A percentile compares a stretch with the other conserved stretches of the same genome.
These are phyloP conservation scores for Kluyveromyces starmeri DNA, from an alignment of 805 yeast genomes.

Conservation along the genomic window DNA sequence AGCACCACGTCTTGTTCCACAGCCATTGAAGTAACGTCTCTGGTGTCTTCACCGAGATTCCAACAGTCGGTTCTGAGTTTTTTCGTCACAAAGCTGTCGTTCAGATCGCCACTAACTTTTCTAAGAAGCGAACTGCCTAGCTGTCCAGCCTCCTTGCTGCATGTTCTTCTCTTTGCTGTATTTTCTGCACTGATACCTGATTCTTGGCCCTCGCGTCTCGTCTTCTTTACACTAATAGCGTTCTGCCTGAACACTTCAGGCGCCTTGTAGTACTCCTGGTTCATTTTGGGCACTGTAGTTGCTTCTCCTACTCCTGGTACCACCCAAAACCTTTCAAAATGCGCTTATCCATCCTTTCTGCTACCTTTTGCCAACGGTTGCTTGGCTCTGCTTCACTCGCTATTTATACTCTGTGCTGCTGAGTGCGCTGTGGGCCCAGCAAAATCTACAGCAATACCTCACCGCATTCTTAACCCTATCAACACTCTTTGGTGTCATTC, in stretches of 20 bases:
- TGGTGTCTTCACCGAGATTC: constrained; percentile 12
- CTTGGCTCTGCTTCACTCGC: too few relatives aligned
- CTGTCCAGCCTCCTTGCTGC: constrained; percentile 17
- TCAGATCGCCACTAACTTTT: constrained; percentile 22
- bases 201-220: constrained; percentile 2
- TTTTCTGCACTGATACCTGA: neutral
- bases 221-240: constrained; percentile 17
- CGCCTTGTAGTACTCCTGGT: constrained; percentile 21
- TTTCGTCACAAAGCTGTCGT: constrained; percentile 21
- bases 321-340: too few relatives aligned
- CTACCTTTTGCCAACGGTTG: too few relatives aligned
- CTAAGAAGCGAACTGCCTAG: constrained; percentile 19
- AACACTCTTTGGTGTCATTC: too few relatives aligned
- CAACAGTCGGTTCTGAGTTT: constrained; percentile 23
- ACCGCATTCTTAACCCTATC: too few relatives aligned
- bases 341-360: too few relatives aligned
- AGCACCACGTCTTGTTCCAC: constrained; percentile 11
- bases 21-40: constrained; percentile 9
- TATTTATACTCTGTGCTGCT: too few relatives aligned
- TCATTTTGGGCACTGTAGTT: too few relatives aligned
- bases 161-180: constrained; percentile 9
- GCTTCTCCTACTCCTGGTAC: too few relatives aligned
- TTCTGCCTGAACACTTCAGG: constrained; percentile 22
- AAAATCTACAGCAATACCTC: too few relatives aligned
- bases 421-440: too few relatives aligned